phyloP scores from a whole-genome alignment of 768 basidiomycete species.

The Mrakia frigida region DNA sequence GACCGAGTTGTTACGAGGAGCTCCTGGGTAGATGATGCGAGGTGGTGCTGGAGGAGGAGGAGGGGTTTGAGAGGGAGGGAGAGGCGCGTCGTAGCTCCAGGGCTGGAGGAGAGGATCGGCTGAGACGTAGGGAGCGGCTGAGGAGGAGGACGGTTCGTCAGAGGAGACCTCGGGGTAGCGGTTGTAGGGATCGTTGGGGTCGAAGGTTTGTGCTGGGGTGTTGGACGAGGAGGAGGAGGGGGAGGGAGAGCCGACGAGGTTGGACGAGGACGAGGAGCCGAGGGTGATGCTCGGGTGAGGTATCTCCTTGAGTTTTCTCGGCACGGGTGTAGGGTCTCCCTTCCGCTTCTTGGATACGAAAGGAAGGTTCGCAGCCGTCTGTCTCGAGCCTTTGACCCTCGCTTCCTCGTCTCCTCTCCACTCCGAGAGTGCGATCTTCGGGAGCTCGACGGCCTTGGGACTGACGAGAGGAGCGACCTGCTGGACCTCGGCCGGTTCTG shows the following conservation, averaged over 20 bases:
- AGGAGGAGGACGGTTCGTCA: background rate
- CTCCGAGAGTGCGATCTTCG: background rate
- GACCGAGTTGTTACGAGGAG: background rate
- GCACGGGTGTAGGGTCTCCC: background rate
- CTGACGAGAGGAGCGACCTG: background rate
- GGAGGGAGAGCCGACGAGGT: background rate
- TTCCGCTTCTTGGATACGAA: background rate
- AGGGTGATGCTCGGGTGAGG: background rate
- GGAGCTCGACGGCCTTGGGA: background rate
- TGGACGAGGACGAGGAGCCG: background rate
- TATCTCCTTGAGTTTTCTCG: background rate
- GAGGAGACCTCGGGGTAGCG: background rate
- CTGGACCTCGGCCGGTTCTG: background rate
- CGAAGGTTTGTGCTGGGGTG: background rate
- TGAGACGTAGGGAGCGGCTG: background rate
- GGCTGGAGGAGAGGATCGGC: slow-evolving; percentile 4
- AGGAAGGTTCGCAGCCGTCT: background rate
- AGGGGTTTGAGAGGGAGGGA: background rate
- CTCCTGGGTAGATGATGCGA: background rate
- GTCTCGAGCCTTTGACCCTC: background rate
- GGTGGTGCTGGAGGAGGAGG: background rate
- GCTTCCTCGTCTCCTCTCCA: background rate
- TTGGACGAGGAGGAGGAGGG: background rate
- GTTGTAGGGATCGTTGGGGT: background rate
- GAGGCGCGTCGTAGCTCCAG: background rate